Percentiles rank a stretch among this genome's conserved stretches.
Conservation (phyloP, 208 protist species). For the Kentomonas sorsogonicus region DNA sequence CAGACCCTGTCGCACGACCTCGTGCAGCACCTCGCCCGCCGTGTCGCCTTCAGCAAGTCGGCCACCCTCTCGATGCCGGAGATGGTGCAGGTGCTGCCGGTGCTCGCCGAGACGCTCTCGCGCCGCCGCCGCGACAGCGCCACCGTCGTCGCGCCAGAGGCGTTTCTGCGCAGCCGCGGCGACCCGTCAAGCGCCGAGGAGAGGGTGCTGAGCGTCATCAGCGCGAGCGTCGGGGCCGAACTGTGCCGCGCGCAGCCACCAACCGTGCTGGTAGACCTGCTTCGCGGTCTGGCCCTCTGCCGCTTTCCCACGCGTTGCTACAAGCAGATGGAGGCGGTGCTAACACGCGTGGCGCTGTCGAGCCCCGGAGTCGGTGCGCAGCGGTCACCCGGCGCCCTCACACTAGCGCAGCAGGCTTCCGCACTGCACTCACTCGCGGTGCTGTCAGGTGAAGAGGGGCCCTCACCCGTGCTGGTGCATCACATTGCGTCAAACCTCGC, state of each 20-base stretch:
- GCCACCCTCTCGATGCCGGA: slow-evolving; percentile 42
- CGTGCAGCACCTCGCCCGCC: slow-evolving; percentile 62
- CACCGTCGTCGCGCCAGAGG: slow-evolving; percentile 27
- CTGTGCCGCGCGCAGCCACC: slow-evolving; percentile 29
- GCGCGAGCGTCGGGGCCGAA: slow-evolving; percentile 43
- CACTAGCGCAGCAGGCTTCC: slow-evolving; percentile 20
- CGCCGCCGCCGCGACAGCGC: slow-evolving; percentile 12
- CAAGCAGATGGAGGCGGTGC: slow-evolving; percentile 60
- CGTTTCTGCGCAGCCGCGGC: slow-evolving; percentile 44
- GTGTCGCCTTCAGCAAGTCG: slow-evolving; percentile 36
- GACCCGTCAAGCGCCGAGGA: no score
- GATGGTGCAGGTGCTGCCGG: slow-evolving; percentile 50
- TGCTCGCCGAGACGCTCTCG: slow-evolving; percentile 31
- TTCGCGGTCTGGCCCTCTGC: slow-evolving; percentile 66
- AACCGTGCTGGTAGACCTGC: slow-evolving; percentile 26
- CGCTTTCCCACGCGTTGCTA: slow-evolving; percentile 43
- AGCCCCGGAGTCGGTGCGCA: no score
- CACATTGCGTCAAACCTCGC: slow-evolving; percentile 32
- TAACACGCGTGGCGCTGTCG: slow-evolving; percentile 33
- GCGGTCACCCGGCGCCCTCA: slow-evolving; percentile 20
- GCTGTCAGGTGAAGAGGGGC: slow-evolving; percentile 22
- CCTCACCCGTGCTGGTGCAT: slow-evolving; percentile 44
- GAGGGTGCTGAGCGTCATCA: no score
- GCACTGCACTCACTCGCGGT: slow-evolving; percentile 34
- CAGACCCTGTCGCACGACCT: slow-evolving; percentile 45